Percentiles rank a stretch among this genome's conserved stretches.
Conservation (phyloP, 345 rosid species). For the Reutealis trisperma region DNA sequence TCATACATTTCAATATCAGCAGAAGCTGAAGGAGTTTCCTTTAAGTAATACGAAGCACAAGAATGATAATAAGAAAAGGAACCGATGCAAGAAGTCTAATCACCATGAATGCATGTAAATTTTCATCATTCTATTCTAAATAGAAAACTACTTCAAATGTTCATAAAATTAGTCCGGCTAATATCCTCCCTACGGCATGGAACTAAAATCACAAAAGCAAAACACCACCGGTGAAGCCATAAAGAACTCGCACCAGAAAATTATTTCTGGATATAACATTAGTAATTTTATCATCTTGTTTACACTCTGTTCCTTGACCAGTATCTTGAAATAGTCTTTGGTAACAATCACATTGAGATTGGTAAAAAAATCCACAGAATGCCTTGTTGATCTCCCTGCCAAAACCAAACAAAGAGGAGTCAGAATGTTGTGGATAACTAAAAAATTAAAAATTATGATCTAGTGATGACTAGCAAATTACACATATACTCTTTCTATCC, state of each 20-base stretch:
- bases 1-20: constrained; percentile 28
- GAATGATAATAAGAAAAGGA: neutral
- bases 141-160: neutral
- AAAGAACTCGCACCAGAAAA: constrained; percentile 28
- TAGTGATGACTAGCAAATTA: neutral
- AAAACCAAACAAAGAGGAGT: constrained; percentile 31
- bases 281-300: constrained; percentile 24
- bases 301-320: constrained; percentile 31
- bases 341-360: constrained; percentile 42
- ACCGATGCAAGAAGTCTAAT: neutral
- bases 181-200: neutral
- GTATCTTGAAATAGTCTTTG: constrained; percentile 35
- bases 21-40: constrained; percentile 40
- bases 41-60: constrained; percentile 32
- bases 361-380: constrained; percentile 76
- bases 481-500: neutral
- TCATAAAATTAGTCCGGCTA: neutral
- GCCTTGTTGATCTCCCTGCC: constrained; percentile 89
- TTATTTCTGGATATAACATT: constrained; percentile 19
- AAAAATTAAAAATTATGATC: neutral
- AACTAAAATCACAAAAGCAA: neutral
- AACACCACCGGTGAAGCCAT: neutral
- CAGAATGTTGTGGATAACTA: neutral
- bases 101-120: neutral
- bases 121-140: neutral